Conservation (phyloP, 1,139 yeast species). For the Sugiyamaella pinicola region DNA sequence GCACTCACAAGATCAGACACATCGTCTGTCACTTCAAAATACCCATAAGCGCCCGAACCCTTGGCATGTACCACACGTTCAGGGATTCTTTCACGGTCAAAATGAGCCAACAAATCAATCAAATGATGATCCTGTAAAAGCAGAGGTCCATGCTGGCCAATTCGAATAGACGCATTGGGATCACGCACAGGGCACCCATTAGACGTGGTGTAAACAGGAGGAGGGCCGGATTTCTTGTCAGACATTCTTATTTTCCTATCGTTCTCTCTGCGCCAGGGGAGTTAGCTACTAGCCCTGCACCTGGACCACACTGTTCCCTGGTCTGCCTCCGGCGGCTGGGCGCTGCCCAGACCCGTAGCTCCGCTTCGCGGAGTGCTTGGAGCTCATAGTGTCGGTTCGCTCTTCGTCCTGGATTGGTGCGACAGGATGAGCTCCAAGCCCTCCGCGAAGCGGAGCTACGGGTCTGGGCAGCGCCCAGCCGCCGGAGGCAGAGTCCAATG, state of each 20-base stretch:
- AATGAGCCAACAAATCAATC: constrained; percentile 76
- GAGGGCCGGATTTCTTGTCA: constrained; percentile 22
- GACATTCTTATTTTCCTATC: constrained; percentile 16
- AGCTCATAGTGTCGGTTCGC: background rate
- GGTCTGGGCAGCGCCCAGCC: no score
- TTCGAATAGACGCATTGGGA: constrained; percentile 73
- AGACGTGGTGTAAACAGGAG: constrained; percentile 58
- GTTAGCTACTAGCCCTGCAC: background rate
- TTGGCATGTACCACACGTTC: constrained; percentile 91
- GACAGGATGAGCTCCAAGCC: no score
- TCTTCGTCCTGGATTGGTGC: no score
- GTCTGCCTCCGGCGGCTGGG: background rate
- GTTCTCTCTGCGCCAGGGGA: background rate
- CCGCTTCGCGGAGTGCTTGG: background rate
- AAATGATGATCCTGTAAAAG: constrained; percentile 77
- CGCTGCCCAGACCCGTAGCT: background rate
- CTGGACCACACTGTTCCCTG: background rate
- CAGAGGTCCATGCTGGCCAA: constrained; percentile 75
- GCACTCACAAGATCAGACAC: constrained; percentile 73
- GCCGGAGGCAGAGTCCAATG: no score
- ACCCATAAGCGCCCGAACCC: constrained; percentile 86
- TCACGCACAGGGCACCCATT: constrained; percentile 69
- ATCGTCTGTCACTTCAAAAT: constrained; percentile 80
- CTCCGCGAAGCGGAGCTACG: background rate
- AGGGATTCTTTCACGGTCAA: constrained; percentile 85